Evolutionary conservation across 2,329 filamentous ascomycete genomes (phyloP).

Genomic region (Penicillium sp.): DNA sequence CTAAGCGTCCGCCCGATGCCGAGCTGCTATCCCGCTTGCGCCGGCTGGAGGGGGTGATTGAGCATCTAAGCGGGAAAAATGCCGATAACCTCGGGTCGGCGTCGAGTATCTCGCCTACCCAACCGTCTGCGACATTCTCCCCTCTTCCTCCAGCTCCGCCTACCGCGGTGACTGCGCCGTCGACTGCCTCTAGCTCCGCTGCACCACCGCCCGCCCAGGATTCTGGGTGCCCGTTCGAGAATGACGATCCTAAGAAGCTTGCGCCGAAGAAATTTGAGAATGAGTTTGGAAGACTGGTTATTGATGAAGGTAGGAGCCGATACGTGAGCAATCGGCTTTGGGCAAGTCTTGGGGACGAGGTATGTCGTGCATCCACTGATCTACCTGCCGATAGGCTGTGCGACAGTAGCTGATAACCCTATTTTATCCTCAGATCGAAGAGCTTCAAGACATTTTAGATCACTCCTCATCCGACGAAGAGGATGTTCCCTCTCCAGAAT

Average conservation of each 20-base stretch:
- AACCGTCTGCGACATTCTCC: constrained; percentile 11
- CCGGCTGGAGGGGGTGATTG: constrained; percentile 66
- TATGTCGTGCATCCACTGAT: constrained; percentile 29
- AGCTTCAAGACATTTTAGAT: constrained; percentile 66
- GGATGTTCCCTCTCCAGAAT: constrained; percentile 55
- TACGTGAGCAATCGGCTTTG: constrained; percentile 69
- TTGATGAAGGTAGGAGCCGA: constrained; percentile 64
- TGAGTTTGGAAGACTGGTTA: constrained; percentile 63
- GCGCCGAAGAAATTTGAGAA: constrained; percentile 30
- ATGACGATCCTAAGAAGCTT: constrained; percentile 33
- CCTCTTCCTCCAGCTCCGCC: constrained; percentile 17
- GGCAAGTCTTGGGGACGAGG: constrained; percentile 66
- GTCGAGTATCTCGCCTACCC: constrained; percentile 20
- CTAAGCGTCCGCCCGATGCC: constrained; percentile 63
- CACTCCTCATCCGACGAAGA: constrained; percentile 64
- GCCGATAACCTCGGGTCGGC: constrained; percentile 32
- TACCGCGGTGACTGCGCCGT: constrained; percentile 11
- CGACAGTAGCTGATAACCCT: neutral
- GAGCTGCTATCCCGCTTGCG: constrained; percentile 64
- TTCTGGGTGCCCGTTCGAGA: constrained; percentile 28
- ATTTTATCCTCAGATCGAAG: constrained; percentile 57
- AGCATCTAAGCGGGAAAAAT: constrained; percentile 60
- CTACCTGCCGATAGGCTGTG: neutral
- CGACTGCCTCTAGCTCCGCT: neutral
- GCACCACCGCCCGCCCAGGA: constrained; percentile 5